These are phyloP conservation scores for Acanthochlamys bracteata DNA, from an alignment of 106 monocot genomes.

Conservation along the genomic window DNA sequence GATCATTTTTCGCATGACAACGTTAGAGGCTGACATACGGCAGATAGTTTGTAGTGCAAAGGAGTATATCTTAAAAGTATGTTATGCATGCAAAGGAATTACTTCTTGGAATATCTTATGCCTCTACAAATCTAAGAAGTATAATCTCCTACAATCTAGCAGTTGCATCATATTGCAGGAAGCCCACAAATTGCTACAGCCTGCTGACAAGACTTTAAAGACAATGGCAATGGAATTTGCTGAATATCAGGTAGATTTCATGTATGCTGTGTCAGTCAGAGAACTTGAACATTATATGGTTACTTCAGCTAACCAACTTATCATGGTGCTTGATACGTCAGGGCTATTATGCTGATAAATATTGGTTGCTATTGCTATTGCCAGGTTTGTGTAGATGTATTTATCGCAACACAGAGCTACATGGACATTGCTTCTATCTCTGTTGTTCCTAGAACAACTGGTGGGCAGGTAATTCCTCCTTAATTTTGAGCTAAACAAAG, in stretches of 20 bases:
- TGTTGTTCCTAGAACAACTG: conserved; percentile 76
- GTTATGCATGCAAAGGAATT: no score
- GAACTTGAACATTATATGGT: background rate
- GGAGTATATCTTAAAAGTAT: no score
- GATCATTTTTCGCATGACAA: no score
- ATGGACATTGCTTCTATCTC: conserved; percentile 85
- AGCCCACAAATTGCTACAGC: conserved; percentile 87
- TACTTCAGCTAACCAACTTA: background rate
- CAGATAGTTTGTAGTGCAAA: no score
- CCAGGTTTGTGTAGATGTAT: conserved; percentile 95
- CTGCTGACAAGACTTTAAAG: conserved; percentile 77
- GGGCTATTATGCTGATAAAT: background rate
- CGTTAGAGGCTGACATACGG: no score
- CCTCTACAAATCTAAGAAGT: no score
- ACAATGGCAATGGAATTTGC: conserved; percentile 98
- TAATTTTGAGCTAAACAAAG: background rate
- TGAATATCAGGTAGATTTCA: conserved; percentile 68
- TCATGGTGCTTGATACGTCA: no score
- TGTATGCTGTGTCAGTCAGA: background rate
- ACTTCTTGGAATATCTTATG: no score
- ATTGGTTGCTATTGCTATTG: background rate
- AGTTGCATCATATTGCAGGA: conserved; percentile 41
- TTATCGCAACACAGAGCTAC: conserved; percentile 72
- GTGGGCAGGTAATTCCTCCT: conserved; percentile 58
- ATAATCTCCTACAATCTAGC: background rate